phyloP scores from a whole-genome alignment of 805 yeast species.

The Clavispora carvajalis region DNA sequence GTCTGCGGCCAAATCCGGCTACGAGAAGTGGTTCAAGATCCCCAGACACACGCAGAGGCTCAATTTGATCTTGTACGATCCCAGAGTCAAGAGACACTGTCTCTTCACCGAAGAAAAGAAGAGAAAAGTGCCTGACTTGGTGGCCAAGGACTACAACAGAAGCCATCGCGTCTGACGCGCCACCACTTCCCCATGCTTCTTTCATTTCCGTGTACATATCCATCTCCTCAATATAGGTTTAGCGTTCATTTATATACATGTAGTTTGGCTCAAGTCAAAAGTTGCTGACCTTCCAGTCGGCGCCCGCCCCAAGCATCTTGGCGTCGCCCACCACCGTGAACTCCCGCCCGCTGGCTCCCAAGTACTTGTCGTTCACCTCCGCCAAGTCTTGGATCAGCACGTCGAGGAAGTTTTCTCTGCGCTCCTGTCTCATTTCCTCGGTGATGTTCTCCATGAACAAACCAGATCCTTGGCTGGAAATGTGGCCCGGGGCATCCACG shows the following conservation, averaged over 20 bases:
- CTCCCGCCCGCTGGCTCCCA: slow-evolving; percentile 24
- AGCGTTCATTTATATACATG: neutral
- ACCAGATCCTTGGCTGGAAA: slow-evolving; percentile 69
- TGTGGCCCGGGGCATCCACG: slow-evolving; percentile 83
- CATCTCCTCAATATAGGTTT: slow-evolving; percentile 1
- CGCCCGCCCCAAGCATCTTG: slow-evolving; percentile 17
- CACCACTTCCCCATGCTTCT: neutral
- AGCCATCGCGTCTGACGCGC: slow-evolving; percentile 16
- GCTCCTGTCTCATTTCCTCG: slow-evolving; percentile 70
- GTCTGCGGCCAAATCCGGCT: slow-evolving; percentile 90
- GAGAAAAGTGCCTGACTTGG: slow-evolving; percentile 61
- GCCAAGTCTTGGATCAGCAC: slow-evolving; percentile 59
- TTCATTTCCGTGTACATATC: slow-evolving; percentile 6
- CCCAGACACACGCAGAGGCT: slow-evolving; percentile 79
- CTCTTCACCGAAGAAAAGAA: slow-evolving; percentile 83
- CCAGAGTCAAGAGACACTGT: slow-evolving; percentile 78
- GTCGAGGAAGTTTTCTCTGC: slow-evolving; percentile 71
- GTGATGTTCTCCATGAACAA: slow-evolving; percentile 65
- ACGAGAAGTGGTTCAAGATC: slow-evolving; percentile 69
- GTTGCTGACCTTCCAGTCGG: slow-evolving; percentile 13
- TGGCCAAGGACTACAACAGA: slow-evolving; percentile 32
- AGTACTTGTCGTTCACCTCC: slow-evolving; percentile 63
- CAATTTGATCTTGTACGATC: slow-evolving; percentile 51
- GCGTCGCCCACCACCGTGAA: slow-evolving; percentile 46
- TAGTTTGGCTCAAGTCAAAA: too few relatives aligned